phyloP scores from a whole-genome alignment of 1,139 yeast genomes.

The Taphrina communis region DNA sequence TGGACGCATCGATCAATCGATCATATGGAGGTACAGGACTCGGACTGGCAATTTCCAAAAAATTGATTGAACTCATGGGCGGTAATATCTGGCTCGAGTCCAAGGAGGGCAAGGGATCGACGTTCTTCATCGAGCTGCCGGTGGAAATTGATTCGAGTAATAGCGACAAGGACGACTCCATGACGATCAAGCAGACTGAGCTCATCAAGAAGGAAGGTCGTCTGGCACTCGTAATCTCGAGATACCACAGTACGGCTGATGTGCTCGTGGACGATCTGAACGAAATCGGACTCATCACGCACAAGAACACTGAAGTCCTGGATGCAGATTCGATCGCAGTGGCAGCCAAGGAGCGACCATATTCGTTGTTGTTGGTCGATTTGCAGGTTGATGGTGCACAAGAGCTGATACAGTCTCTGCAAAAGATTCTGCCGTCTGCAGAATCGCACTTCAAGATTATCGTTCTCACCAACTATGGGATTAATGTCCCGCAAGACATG shows the following conservation, averaged over 20 bases:
- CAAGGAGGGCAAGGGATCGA: constrained; percentile 22
- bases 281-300: constrained; percentile 5
- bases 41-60: constrained; percentile 53
- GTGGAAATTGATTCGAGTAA: background rate
- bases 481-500: constrained; percentile 13
- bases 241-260: constrained; percentile 18
- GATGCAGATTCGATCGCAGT: constrained; percentile 5
- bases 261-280: constrained; percentile 20
- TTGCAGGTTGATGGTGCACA: constrained; percentile 21
- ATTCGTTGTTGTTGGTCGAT: constrained; percentile 11
- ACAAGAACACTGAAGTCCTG: constrained; percentile 14
- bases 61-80: constrained; percentile 36
- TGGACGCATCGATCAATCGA: constrained; percentile 64
- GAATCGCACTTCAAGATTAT: constrained; percentile 18
- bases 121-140: constrained; percentile 21
- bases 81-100: constrained; percentile 37
- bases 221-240: constrained; percentile 13
- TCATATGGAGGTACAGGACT: constrained; percentile 67
- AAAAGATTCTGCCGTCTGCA: constrained; percentile 9
- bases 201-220: constrained; percentile 14
- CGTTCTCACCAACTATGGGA: constrained; percentile 16
- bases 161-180: background rate
- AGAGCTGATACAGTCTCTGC: constrained; percentile 12
- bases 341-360: constrained; percentile 10
- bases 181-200: constrained; percentile 3